Evolutionary conservation across 768 basidiomycete genomes (phyloP).

Genomic region (Russula vinacea): DNA sequence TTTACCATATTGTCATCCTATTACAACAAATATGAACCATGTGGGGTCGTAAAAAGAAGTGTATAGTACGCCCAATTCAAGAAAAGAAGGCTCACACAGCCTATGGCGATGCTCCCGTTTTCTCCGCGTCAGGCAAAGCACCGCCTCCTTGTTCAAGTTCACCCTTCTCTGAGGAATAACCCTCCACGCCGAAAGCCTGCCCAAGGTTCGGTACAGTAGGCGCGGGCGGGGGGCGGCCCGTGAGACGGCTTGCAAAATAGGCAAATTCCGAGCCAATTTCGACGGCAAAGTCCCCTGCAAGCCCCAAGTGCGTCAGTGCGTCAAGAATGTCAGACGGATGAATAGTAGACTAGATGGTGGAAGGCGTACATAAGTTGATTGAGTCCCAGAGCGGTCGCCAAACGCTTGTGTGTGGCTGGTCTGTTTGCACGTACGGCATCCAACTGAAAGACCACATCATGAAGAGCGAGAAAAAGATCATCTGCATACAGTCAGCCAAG

Average conservation of each 20-base stretch:
- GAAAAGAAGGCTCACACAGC: too few species aligned
- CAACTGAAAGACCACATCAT: slow-evolving; percentile 85
- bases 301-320: not conserved
- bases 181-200: slow-evolving; percentile 25
- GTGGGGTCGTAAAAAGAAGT: too few species aligned
- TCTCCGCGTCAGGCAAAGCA: too few species aligned
- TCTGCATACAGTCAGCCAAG: slow-evolving; percentile 43
- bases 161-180: not conserved
- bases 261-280: slow-evolving; percentile 64
- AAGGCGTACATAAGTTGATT: slow-evolving; percentile 47
- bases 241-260: slow-evolving; percentile 52
- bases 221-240: slow-evolving; percentile 32
- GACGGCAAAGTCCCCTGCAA: slow-evolving; percentile 24
- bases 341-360: not conserved
- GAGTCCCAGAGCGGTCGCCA: slow-evolving; percentile 72
- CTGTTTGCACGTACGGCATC: slow-evolving; percentile 56
- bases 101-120: too few species aligned
- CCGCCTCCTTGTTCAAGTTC: not conserved
- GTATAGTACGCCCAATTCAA: too few species aligned
- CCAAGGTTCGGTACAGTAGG: slow-evolving; percentile 1
- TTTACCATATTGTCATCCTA: too few species aligned
- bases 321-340: not conserved
- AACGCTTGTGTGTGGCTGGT: slow-evolving; percentile 49
- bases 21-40: too few species aligned
- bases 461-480: slow-evolving; percentile 72